phyloP scores from a whole-genome alignment of 352 stramenopile species.

The Globisporangium cederbergense region DNA sequence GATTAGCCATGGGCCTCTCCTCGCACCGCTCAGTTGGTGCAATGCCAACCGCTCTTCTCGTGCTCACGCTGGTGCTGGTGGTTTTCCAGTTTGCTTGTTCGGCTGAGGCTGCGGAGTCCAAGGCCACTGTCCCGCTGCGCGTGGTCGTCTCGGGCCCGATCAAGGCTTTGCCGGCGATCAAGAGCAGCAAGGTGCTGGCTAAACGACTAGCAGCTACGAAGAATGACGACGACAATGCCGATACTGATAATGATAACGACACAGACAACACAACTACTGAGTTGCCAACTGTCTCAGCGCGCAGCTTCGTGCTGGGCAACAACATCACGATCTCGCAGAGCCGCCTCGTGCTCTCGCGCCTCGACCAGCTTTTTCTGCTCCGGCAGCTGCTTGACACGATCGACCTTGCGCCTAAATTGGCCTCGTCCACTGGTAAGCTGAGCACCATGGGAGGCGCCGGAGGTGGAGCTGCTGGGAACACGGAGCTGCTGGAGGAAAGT shows the following conservation, averaged over 20 bases:
- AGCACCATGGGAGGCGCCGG: neutral
- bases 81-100: too few relatives aligned
- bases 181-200: neutral
- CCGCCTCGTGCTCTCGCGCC: constrained; percentile 13
- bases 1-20: neutral
- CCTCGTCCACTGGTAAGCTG: neutral
- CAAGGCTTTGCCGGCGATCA: neutral
- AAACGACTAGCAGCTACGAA: neutral
- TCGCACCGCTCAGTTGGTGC: neutral
- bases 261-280: neutral
- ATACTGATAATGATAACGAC: neutral
- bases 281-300: neutral
- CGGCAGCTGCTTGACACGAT: constrained; percentile 9
- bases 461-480: neutral
- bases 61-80: neutral
- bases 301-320: constrained; percentile 10
- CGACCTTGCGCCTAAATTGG: constrained; percentile 12
- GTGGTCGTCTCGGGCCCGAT: neutral
- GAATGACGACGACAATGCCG: neutral
- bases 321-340: constrained; percentile 19
- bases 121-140: neutral
- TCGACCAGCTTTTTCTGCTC: constrained; percentile 15
- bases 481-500: neutral
- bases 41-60: neutral
- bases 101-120: neutral